Base-by-base conservation (phyloP, 331 rosid genomes). In the Telfairia occidentalis region DNA sequence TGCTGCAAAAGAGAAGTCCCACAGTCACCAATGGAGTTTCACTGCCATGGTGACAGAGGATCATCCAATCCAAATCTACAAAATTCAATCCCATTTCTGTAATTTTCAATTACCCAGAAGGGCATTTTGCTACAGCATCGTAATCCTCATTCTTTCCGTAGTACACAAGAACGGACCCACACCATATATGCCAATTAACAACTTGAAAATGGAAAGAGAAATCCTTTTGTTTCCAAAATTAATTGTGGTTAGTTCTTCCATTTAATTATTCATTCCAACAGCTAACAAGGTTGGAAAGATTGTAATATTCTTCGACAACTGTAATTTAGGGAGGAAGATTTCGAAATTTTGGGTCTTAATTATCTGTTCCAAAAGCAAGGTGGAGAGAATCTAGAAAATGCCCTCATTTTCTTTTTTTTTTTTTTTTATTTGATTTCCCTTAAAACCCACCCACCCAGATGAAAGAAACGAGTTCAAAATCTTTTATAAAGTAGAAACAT, bases 111-210 rank as follows among this genome's bases (percentile, higher is more conserved):
- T 46, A 71, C 29, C 24, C 59, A 71, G 9, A 46, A 71, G n/a
- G n/a, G 29, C 37, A 71, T 71, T 71, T 43, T 28, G 0, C 23
- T 45, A 23, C 73, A 5, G 7, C 75, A 7, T 45, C 42, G 1
- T 7, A 71, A 28, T 42, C 59, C 75, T 71, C 59, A 48, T 71
- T 71, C 75, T 71, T 71, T 71, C 75, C 59, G 40, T 29, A 71
- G 75, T 70, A 46, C 75, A 46, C 42, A 12, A 13, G 53, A 18
- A 3, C 0, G 75, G 75, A 46, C 75, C 75, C 75, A 65, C 50
- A 65, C 10, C 30, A 65, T 15, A 43, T 69, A 43, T 43, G 37
- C 57, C 40, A 42, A 69, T 69, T 28, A 69, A 43, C 55, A 69
- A 26, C 74, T 43, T 69, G 55, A 26, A 69, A 64, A 30, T 30